Conservation (phyloP, 345 rosid species). For the Zanthoxylum bungeanum region DNA sequence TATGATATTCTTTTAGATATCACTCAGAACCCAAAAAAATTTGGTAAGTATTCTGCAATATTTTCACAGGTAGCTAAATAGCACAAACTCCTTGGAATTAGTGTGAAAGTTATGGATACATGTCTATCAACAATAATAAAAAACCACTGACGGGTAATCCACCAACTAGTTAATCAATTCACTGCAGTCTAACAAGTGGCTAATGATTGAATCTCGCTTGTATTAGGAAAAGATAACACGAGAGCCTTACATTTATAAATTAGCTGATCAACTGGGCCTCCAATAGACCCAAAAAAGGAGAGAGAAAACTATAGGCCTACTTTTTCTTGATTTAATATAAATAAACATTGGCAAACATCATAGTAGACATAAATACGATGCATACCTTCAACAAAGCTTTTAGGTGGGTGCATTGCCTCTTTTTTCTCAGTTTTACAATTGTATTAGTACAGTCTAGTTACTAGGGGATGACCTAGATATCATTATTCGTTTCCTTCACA, state of each 20-base stretch:
- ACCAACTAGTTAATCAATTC: neutral
- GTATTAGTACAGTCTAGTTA: neutral
- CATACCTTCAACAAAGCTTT: neutral
- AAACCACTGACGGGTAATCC: neutral
- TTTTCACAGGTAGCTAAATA: neutral
- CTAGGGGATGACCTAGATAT: neutral
- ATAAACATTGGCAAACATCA: neutral
- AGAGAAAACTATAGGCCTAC: neutral
- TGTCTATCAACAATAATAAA: neutral
- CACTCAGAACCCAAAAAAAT: slow-evolving; percentile 43
- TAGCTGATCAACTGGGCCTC: neutral
- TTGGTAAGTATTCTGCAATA: slow-evolving; percentile 42
- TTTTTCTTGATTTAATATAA: neutral
- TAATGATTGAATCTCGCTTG: neutral
- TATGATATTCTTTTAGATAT: slow-evolving; percentile 46
- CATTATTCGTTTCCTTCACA: neutral
- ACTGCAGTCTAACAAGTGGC: neutral
- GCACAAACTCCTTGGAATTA: neutral
- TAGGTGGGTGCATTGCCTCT: neutral
- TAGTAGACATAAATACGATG: neutral
- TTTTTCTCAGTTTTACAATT: neutral
- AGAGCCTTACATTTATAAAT: neutral
- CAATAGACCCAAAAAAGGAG: neutral
- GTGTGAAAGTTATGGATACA: neutral
- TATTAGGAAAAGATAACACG: neutral